A percentile compares a stretch with the other conserved stretches of the same genome.
Evolutionary conservation across 1,139 yeast genomes (phyloP).

Genomic region (Pneumocystis sp.): DNA sequence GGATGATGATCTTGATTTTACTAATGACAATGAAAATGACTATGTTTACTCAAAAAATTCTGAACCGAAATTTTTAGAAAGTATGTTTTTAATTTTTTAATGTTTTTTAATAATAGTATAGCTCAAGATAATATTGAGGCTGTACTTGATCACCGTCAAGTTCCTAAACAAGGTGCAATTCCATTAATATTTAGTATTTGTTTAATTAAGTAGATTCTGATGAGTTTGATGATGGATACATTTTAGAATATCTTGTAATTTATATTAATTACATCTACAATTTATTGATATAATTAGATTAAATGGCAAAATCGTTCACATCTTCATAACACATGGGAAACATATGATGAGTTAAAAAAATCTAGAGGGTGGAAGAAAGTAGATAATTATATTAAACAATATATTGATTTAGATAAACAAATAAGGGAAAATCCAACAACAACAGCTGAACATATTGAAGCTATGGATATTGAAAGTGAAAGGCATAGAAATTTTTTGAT

Average conservation of each 20-base stretch:
- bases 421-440: slow-evolving; percentile 65
- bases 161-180: slow-evolving; percentile 17
- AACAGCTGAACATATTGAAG: slow-evolving; percentile 72
- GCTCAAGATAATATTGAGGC: background rate
- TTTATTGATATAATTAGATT: slow-evolving; percentile 27
- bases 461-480: slow-evolving; percentile 82
- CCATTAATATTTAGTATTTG: slow-evolving; percentile 16
- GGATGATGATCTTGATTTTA: slow-evolving; percentile 3
- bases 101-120: background rate
- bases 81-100: slow-evolving; percentile 3
- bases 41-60: slow-evolving; percentile 12
- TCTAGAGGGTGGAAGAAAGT: slow-evolving; percentile 68
- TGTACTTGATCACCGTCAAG: background rate
- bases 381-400: slow-evolving; percentile 78
- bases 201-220: slow-evolving; percentile 17
- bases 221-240: slow-evolving; percentile 10
- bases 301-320: slow-evolving; percentile 88
- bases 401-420: slow-evolving; percentile 55
- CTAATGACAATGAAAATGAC: slow-evolving; percentile 25
- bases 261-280: background rate
- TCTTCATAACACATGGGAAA: slow-evolving; percentile 90
- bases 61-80: slow-evolving; percentile 6
- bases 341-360: slow-evolving; percentile 40
- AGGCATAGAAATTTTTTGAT: slow-evolving; percentile 68
- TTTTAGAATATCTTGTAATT: background rate